A percentile compares a stretch with the other conserved stretches of the same genome.
These are phyloP conservation scores for Meyerozyma carpophila DNA, from an alignment of 1,139 yeast species.

Conservation along the genomic window DNA sequence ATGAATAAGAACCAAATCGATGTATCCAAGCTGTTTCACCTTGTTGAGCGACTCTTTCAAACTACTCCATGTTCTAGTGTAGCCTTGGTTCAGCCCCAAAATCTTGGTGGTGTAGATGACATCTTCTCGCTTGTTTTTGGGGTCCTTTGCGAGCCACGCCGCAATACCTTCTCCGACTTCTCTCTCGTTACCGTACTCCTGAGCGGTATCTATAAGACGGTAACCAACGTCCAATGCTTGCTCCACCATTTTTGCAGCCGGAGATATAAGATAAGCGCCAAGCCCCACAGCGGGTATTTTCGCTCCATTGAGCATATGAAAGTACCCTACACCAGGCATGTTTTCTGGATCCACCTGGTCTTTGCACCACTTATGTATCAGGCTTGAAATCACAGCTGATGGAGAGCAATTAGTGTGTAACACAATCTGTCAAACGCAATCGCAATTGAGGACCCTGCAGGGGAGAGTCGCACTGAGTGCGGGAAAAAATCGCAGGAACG, in stretches of 20 bases:
- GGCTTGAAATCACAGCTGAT: too few relatives aligned
- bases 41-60: conserved; percentile 17
- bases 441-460: too few relatives aligned
- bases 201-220: conserved; percentile 10
- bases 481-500: too few relatives aligned
- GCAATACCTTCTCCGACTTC: conserved; percentile 8
- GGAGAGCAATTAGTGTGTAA: too few relatives aligned
- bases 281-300: conserved; percentile 66
- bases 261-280: conserved; percentile 26
- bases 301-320: conserved; percentile 56
- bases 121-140: conserved; percentile 6
- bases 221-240: conserved; percentile 8
- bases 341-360: not conserved
- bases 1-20: conserved; percentile 51
- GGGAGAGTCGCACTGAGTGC: too few relatives aligned
- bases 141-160: conserved; percentile 3
- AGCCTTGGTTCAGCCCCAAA: conserved; percentile 19
- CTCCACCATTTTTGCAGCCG: conserved; percentile 6
- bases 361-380: not conserved
- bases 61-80: conserved; percentile 10
- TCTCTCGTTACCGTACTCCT: conserved; percentile 8
- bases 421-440: too few relatives aligned
- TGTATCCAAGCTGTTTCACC: conserved; percentile 27
- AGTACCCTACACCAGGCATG: conserved; percentile 14
- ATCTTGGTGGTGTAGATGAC: conserved; percentile 10